These are phyloP conservation scores for Colletotrichum acutatum DNA, from an alignment of 2,329 filamentous ascomycete species.

Conservation along the genomic window DNA sequence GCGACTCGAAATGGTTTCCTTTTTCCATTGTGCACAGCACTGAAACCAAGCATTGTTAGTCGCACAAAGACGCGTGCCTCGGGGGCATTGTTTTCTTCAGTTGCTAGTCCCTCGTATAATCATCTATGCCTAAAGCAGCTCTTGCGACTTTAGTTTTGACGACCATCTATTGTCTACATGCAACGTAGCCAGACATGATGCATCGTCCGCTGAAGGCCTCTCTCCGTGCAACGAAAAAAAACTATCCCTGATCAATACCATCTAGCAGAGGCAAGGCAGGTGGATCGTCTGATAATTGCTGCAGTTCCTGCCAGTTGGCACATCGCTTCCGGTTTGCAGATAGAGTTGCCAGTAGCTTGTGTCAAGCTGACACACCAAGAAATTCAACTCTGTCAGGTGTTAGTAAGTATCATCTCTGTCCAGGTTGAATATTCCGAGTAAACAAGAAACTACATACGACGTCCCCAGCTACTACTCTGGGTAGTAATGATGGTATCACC, in stretches of 20 bases:
- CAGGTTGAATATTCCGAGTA: not conserved
- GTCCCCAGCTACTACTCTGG: constrained; percentile 54
- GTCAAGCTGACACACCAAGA: constrained; percentile 58
- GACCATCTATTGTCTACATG: constrained; percentile 22
- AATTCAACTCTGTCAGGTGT: constrained; percentile 57
- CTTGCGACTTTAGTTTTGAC: not conserved
- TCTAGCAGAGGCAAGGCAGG: constrained; percentile 60
- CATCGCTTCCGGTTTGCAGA: constrained; percentile 62
- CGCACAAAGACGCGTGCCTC: not conserved
- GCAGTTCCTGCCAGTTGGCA: constrained; percentile 59
- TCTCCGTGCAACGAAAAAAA: not conserved
- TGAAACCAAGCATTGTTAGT: not conserved
- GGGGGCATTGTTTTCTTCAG: not conserved
- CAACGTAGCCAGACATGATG: constrained; percentile 2
- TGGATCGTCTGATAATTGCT: constrained; percentile 67
- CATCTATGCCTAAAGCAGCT: not conserved
- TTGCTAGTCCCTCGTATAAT: not conserved
- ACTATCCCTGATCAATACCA: not conserved
- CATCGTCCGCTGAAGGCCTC: too few relatives aligned
- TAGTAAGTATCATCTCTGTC: constrained; percentile 35
- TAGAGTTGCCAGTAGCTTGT: constrained; percentile 61
- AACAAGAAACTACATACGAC: constrained; percentile 43
- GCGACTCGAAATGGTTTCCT: constrained; percentile 20
- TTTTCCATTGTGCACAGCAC: constrained; percentile 10
- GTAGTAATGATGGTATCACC: constrained; percentile 57